Evolutionary conservation across 768 basidiomycete species (phyloP), one percentile per base, ranked within the genome.

Genomic region (Macrocybe gigantea): DNA sequence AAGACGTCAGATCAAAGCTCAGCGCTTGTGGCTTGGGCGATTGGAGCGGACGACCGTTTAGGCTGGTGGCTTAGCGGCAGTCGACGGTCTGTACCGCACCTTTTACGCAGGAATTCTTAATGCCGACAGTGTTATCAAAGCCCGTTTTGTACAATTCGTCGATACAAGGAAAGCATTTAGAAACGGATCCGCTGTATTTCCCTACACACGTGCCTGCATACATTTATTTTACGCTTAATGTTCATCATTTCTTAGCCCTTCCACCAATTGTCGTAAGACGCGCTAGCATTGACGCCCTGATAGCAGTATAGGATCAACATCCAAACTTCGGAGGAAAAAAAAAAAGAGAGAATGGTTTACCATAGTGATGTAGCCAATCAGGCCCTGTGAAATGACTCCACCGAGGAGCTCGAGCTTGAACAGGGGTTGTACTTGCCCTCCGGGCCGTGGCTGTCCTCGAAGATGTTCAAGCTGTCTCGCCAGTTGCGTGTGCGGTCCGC

Each of bases 321-420:
- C 8, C 14, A n/a, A 22, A 3, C 44, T 10, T 9, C 14, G n/a
- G n/a, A n/a, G n/a, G n/a, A 12, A 13, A 29, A 13, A 9, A 7
- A 42, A 5, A n/a, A 6, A 2, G 41, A 30, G 22, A 22, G 2
- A 22, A 22, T 22, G 11, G 56, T 65, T 29, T 41, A 74, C 77
- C 75, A 80, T 80, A 0, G 78, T 80, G 44, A 80, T 80, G 53
- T 77, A 80, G 7, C 70, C 77, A 50, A 75, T 56, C 9, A 80
- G 51, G 0, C 78, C 78, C 50, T 80, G 78, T 9, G 60, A 61
- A 13, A 80, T 60, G 1, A 80, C 73, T 1, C 74, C 74, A 1
- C 78, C 77, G 13, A 79, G 59, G 3, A 77, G 49, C 45, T 80
- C 71, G 10, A 73, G 63, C 49, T 69, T 73, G 60, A 80, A 79